Evolutionary conservation across 176 grass and related monocot genomes (phyloP).

Genomic region (Saccharum spontaneum): DNA sequence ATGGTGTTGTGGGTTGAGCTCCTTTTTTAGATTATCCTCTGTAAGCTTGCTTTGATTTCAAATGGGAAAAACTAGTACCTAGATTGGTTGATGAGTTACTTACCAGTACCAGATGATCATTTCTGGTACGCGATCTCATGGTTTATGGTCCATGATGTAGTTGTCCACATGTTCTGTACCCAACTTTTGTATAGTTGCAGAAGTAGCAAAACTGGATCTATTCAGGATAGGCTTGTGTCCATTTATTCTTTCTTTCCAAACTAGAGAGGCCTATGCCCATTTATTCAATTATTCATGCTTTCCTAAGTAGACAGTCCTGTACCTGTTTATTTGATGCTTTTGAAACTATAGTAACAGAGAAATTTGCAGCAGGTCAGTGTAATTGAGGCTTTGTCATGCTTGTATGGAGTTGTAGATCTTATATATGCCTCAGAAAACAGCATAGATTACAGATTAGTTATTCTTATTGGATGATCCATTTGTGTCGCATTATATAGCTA

Average conservation of each 20-base stretch:
- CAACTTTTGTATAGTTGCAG: slow-evolving; percentile 2
- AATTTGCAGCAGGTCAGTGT: neutral
- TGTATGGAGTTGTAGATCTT: neutral
- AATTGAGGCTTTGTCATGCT: neutral
- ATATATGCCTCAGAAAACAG: neutral
- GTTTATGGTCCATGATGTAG: slow-evolving; percentile 7
- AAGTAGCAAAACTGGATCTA: neutral
- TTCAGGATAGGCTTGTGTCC: too few species aligned
- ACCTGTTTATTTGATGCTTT: neutral
- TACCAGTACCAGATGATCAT: neutral
- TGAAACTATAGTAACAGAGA: neutral
- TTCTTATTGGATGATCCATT: neutral
- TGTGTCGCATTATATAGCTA: neutral
- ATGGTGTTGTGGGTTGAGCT: neutral
- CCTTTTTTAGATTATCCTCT: slow-evolving; percentile 10
- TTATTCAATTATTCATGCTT: neutral
- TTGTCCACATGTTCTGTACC: slow-evolving; percentile 21
- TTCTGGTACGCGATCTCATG: neutral
- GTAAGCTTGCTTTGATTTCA: neutral
- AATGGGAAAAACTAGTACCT: neutral
- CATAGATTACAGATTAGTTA: neutral
- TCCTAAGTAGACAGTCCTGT: neutral
- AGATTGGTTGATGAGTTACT: slow-evolving; percentile 24
- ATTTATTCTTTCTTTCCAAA: neutral
- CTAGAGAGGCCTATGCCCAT: neutral